These are phyloP conservation scores for Aureobasidium musti DNA, from an alignment of 2,329 filamentous ascomycete genomes.

Conservation along the genomic window DNA sequence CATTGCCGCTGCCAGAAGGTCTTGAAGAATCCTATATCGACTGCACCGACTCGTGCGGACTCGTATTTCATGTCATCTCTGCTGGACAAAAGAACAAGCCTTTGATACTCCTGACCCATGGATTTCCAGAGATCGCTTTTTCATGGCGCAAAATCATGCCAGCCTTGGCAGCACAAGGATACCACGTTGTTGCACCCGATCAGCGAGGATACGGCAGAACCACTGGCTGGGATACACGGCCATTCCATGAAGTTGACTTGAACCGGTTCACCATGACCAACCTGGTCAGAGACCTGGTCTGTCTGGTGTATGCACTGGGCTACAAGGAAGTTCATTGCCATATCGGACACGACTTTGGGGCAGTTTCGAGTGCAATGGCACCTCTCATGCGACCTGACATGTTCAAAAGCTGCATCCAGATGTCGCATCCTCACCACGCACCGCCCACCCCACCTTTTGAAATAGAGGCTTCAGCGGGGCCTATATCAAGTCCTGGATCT, in stretches of 20 bases:
- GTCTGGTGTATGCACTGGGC: conserved; percentile 62
- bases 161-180: conserved; percentile 60
- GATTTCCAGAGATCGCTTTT: conserved; percentile 68
- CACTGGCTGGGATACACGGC: conserved; percentile 58
- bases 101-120: conserved; percentile 64
- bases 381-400: conserved; percentile 65
- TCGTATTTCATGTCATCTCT: conserved; percentile 64
- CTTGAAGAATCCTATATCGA: conserved; percentile 60
- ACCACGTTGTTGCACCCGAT: conserved; percentile 67
- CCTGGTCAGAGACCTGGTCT: conserved; percentile 63
- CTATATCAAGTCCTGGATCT: not conserved
- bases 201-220: conserved; percentile 69
- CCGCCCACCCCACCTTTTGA: conserved; percentile 54
- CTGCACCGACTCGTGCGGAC: conserved; percentile 54
- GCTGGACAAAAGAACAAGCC: conserved; percentile 54
- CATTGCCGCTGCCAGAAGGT: conserved; percentile 57
- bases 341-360: conserved; percentile 68
- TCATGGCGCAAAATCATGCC: conserved; percentile 68
- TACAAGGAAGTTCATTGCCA: conserved; percentile 61
- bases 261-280: conserved; percentile 59
- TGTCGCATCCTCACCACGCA: conserved; percentile 66
- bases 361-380: conserved; percentile 60
- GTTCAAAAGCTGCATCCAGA: conserved; percentile 62
- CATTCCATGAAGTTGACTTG: conserved; percentile 57
- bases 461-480: conserved; percentile 38